phyloP scores from a whole-genome alignment of 23 red algal species.

The Pyropia yezoensis region DNA sequence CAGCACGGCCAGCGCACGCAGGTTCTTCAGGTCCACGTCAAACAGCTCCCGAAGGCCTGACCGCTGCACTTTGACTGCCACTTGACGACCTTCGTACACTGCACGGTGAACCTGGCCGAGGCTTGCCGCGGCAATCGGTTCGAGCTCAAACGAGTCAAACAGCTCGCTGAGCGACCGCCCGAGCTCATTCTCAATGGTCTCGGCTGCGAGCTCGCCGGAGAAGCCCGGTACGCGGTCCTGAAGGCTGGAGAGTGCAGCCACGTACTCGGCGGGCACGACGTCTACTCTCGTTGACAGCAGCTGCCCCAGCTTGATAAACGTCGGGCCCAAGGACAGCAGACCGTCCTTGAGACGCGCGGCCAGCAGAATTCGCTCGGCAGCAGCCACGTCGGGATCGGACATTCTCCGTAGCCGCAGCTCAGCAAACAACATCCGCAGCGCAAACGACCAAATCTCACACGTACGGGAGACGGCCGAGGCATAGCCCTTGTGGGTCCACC shows the following conservation, averaged over 20 bases:
- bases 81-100: constrained; percentile 41
- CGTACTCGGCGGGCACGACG: constrained; percentile 67
- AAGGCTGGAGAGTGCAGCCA: constrained; percentile 65
- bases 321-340: constrained; percentile 62
- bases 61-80: constrained; percentile 93
- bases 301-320: constrained; percentile 98
- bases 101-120: constrained; percentile 94
- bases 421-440: constrained; percentile 23
- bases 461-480: constrained; percentile 1
- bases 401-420: constrained; percentile 59
- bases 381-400: constrained; percentile 5
- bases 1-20: constrained; percentile 52
- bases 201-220: constrained; percentile 28
- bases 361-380: constrained; percentile 4
- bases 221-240: constrained; percentile 92
- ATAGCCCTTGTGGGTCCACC: too few species aligned
- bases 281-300: constrained; percentile 80
- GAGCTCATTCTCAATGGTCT: constrained; percentile 79
- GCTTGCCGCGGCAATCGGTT: constrained; percentile 87
- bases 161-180: constrained; percentile 33
- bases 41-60: constrained; percentile 76
- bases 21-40: constrained; percentile 91
- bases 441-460: constrained; percentile 78
- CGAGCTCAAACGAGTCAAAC: constrained; percentile 66
- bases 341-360: constrained; percentile 38